Evolutionary conservation across 225 moss, liverwort and hornwort genomes (phyloP), one percentile per base, ranked within the genome.

Genomic region (Polytrichum formosum): DNA sequence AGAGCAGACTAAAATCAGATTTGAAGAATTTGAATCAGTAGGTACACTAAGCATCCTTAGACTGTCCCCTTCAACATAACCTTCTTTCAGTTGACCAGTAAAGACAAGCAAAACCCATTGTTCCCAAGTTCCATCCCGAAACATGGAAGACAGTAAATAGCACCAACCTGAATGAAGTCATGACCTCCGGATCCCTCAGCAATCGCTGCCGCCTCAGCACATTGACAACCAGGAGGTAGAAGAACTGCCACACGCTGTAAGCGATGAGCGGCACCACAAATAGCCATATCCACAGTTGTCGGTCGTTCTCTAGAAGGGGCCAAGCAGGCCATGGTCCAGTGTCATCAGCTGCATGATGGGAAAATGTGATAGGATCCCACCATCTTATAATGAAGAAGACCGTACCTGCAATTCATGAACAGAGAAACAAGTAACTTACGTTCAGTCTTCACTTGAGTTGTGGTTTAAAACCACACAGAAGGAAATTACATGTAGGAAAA

Each of bases 271-370:
- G 98, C 64, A 98, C 92, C 64, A 82, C 84, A 56, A 98, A 98
- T 58, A 98, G 78, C 98, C 98, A 98, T 17, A 72, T 91, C 98
- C 98, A 98, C 61, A 98, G 75, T 31, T 88, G 80, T 18, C 22
- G 77, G 55, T 94, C 87, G 73, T 70, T 91, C 63, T 94, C 88
- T 65, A 88, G 69, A 13, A 88, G 84, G 30, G 98, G 98, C 98
- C 98, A 98, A 20, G 98, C 98, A 26, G 98, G 98, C 98, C 94
- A 98, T 6, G 98, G 98, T 33, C 98, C 98, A 30, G 92, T 94
- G 64, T 91, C 98, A 18, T 98, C 94, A 56, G 78, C 81, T 9
- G 88, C 90, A 54, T 98, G 98, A 75, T 90, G 94, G 28, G 94
- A 78, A 67, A 92, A 98, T 19, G 98, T 98, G 77, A 90, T 79